Conservation (phyloP, 2,329 filamentous ascomycete genomes). For the Aaosphaeria arxii region DNA sequence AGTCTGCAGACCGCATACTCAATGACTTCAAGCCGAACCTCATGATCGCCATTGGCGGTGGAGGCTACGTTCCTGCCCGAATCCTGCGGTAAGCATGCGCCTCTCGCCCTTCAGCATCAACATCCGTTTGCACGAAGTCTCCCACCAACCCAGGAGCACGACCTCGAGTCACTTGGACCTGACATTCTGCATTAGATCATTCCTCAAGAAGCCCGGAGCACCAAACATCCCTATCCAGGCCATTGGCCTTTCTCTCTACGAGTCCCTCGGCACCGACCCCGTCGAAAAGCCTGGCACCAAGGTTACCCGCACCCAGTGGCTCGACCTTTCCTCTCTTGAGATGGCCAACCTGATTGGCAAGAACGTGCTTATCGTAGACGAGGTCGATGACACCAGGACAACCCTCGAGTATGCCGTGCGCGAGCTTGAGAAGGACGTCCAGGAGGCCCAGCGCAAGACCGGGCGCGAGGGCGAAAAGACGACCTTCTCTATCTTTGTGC, state of each 20-base stretch:
- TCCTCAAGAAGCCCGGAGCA: conserved; percentile 82
- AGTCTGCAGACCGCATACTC: conserved; percentile 77
- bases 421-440: conserved; percentile 93
- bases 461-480: conserved; percentile 71
- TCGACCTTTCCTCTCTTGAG: conserved; percentile 81
- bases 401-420: conserved; percentile 91
- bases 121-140: not conserved
- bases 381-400: conserved; percentile 93
- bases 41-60: conserved; percentile 97
- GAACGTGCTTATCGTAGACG: conserved; percentile 87
- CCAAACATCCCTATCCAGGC: conserved; percentile 99
- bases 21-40: conserved; percentile 86
- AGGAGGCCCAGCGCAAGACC: conserved; percentile 70
- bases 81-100: conserved; percentile 69
- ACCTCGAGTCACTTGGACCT: too few relatives aligned
- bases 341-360: conserved; percentile 90
- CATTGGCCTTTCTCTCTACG: conserved; percentile 96
- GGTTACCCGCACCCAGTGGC: conserved; percentile 97
- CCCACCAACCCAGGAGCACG: conserved; percentile 4
- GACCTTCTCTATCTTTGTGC: conserved; percentile 89
- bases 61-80: conserved; percentile 93
- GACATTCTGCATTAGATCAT: conserved; percentile 54
- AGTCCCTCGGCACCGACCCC: conserved; percentile 65
- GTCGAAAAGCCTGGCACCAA: conserved; percentile 84
- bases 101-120: not conserved